Percentiles rank a stretch among this genome's conserved stretches.
Evolutionary conservation across 2,329 filamentous ascomycete genomes (phyloP).

Genomic region (Cytospora leucostoma): DNA sequence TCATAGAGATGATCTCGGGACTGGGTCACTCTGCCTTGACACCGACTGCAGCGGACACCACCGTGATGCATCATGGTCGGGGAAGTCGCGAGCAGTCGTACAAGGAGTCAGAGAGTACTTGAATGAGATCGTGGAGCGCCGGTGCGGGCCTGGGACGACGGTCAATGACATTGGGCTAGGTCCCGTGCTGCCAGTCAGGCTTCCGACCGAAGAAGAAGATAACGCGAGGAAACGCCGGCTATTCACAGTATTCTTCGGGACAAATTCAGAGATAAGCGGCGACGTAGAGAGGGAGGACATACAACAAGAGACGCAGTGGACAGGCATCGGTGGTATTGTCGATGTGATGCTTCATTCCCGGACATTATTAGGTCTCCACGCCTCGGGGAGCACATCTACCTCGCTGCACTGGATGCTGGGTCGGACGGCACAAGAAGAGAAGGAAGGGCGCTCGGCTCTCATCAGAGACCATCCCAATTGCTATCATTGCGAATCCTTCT

Average conservation of each 20-base stretch:
- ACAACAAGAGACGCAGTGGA: conserved; percentile 2
- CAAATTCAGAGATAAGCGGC: too few species aligned
- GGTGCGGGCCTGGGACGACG: background rate
- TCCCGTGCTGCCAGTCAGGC: conserved; percentile 4
- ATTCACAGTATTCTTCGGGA: background rate
- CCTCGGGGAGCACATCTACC: background rate
- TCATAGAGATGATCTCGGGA: background rate
- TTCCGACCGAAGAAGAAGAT: background rate
- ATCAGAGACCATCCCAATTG: too few species aligned
- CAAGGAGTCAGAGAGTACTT: background rate
- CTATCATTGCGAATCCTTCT: too few species aligned
- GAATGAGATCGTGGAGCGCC: background rate
- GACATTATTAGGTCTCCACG: background rate
- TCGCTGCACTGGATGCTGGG: conserved; percentile 12
- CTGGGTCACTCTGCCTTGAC: background rate
- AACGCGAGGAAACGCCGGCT: background rate
- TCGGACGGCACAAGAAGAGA: conserved; percentile 14
- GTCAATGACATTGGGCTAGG: conserved; percentile 7
- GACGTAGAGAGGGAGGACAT: background rate
- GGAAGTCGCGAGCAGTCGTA: too few species aligned
- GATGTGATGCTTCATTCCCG: conserved; percentile 1
- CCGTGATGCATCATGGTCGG: conserved; percentile 1
- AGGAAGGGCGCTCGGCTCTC: background rate
- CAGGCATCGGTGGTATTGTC: background rate
- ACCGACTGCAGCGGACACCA: conserved; percentile 1